phyloP scores from a whole-genome alignment of 345 rosid genomes.

The Conringia planisiliqua region DNA sequence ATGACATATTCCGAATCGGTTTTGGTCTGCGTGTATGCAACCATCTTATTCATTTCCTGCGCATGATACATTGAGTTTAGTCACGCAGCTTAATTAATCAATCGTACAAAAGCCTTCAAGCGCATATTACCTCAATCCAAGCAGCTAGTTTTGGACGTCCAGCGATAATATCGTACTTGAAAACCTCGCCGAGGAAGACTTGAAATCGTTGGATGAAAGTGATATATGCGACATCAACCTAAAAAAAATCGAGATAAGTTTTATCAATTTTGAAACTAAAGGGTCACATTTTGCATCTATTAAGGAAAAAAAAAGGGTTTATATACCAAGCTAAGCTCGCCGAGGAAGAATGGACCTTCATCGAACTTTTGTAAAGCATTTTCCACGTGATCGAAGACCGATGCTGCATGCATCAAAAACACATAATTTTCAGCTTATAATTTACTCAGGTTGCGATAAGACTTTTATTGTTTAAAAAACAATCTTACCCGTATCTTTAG shows the following conservation, averaged over 20 bases:
- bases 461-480: background rate
- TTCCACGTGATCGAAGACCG: conserved; percentile 70
- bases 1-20: conserved; percentile 50
- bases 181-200: conserved; percentile 51
- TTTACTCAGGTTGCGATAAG: background rate
- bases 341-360: conserved; percentile 90
- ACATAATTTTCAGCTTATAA: background rate
- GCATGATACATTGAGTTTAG: background rate
- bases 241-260: background rate
- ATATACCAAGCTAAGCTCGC: conserved; percentile 69
- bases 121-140: conserved; percentile 69
- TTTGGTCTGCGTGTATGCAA: conserved; percentile 65
- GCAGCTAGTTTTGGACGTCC: conserved; percentile 75
- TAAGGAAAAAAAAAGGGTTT: background rate
- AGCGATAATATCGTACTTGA: conserved; percentile 50
- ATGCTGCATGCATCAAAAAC: conserved; percentile 35
- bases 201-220: conserved; percentile 66
- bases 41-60: conserved; percentile 64
- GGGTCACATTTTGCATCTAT: background rate
- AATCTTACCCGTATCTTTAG: conserved; percentile 42
- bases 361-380: conserved; percentile 57
- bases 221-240: conserved; percentile 79
- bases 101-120: background rate
- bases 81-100: background rate
- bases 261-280: background rate